Conservation (phyloP, 345 rosid species). For the Populus simonii region DNA sequence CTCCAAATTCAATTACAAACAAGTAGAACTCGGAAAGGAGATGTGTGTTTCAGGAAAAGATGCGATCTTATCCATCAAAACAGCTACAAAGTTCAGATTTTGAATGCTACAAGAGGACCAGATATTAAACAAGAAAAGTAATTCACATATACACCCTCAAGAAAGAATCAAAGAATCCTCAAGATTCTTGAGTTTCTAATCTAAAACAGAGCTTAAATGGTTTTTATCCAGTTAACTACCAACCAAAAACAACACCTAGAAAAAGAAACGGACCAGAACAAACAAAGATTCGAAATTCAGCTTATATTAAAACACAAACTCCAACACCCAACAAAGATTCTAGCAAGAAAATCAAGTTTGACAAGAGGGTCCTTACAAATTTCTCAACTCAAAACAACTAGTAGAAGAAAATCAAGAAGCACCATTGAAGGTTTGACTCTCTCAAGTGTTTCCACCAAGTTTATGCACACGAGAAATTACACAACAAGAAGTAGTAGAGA, state of each 20-base stretch:
- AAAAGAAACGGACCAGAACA: slow-evolving; percentile 25
- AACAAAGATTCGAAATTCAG: slow-evolving; percentile 32
- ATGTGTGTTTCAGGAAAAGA: slow-evolving; percentile 12
- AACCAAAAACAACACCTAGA: slow-evolving; percentile 28
- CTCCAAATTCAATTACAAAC: slow-evolving; percentile 24
- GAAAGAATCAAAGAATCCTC: slow-evolving; percentile 37
- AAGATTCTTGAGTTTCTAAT: slow-evolving; percentile 21
- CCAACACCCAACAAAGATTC: slow-evolving; percentile 31
- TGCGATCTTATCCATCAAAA: slow-evolving; percentile 40
- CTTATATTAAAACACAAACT: neutral
- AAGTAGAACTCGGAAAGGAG: slow-evolving; percentile 21
- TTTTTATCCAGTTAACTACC: slow-evolving; percentile 26
- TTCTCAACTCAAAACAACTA: slow-evolving; percentile 3
- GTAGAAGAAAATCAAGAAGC: neutral
- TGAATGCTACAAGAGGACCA: slow-evolving; percentile 19
- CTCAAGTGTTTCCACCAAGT: slow-evolving; percentile 8
- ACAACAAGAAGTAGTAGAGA: neutral
- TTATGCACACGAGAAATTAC: slow-evolving; percentile 6
- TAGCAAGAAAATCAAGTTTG: slow-evolving; percentile 24
- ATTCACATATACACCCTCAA: slow-evolving; percentile 19
- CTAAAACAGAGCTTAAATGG: neutral
- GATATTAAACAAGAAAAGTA: slow-evolving; percentile 28
- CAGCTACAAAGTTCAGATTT: slow-evolving; percentile 15
- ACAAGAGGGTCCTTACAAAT: neutral
- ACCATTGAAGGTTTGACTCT: slow-evolving; percentile 30